These are phyloP conservation scores for Pezicula neosporulosa DNA, from an alignment of 2,329 filamentous ascomycete genomes.

Conservation along the genomic window DNA sequence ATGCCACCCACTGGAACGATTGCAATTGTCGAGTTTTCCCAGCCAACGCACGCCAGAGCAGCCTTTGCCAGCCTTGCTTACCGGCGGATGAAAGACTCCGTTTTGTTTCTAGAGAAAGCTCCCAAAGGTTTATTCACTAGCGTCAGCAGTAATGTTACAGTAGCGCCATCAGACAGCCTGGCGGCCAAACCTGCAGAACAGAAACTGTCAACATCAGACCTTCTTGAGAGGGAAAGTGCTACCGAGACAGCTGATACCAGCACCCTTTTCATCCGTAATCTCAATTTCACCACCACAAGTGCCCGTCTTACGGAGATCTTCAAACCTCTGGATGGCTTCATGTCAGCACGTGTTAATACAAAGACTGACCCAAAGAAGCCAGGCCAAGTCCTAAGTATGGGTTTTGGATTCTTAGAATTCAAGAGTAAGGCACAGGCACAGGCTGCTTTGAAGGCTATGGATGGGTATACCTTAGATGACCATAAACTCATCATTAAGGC, in stretches of 20 bases:
- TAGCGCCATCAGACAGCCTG: slow-evolving; percentile 12
- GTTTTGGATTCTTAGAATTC: slow-evolving; percentile 94
- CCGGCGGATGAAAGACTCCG: slow-evolving; percentile 83
- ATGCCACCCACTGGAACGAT: slow-evolving; percentile 94
- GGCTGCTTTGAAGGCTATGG: slow-evolving; percentile 79
- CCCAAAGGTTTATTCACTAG: slow-evolving; percentile 72
- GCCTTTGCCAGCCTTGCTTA: slow-evolving; percentile 87
- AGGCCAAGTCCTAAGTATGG: slow-evolving; percentile 89
- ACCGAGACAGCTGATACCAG: slow-evolving; percentile 59
- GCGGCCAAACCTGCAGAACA: slow-evolving; percentile 32
- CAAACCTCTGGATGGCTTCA: slow-evolving; percentile 78
- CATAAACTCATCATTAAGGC: slow-evolving; percentile 83
- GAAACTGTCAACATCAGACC: slow-evolving; percentile 66
- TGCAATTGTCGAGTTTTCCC: slow-evolving; percentile 85
- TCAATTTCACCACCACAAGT: slow-evolving; percentile 87
- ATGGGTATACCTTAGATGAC: slow-evolving; percentile 81
- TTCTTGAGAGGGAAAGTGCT: slow-evolving; percentile 55
- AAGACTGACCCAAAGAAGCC: slow-evolving; percentile 90
- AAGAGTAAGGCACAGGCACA: slow-evolving; percentile 72
- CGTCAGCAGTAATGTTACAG: slow-evolving; percentile 11
- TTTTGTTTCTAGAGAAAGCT: slow-evolving; percentile 90
- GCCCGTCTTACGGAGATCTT: slow-evolving; percentile 74
- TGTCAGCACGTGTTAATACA: slow-evolving; percentile 87
- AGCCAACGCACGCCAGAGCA: slow-evolving; percentile 73
- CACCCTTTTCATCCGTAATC: slow-evolving; percentile 91